phyloP scores from a whole-genome alignment of 768 basidiomycete genomes.

The Naematelia encephala region DNA sequence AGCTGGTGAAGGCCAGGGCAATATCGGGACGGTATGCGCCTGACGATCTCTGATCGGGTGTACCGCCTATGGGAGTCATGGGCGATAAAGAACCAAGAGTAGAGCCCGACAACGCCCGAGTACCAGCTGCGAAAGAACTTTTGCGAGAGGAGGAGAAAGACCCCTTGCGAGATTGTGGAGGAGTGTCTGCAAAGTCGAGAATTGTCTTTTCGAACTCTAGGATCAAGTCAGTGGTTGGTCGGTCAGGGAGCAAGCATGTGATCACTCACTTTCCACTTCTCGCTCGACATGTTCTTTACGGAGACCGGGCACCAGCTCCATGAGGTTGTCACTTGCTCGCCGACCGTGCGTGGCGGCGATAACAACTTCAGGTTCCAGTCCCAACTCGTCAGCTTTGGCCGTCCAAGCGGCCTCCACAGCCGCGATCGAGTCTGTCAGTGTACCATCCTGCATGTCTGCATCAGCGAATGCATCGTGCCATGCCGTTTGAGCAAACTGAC shows the following conservation, averaged over 20 bases:
- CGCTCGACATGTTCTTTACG: constrained; percentile 26
- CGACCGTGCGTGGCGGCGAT: constrained; percentile 76
- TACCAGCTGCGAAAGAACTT: neutral
- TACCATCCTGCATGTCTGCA: constrained; percentile 48
- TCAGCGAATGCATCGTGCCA: no score
- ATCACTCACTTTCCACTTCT: constrained; percentile 35
- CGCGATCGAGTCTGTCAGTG: constrained; percentile 69
- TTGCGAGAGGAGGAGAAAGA: constrained; percentile 11
- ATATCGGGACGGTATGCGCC: constrained; percentile 5
- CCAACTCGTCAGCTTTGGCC: constrained; percentile 66
- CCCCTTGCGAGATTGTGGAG: constrained; percentile 24
- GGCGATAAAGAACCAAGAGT: constrained; percentile 21
- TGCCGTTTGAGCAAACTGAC: constrained; percentile 11
- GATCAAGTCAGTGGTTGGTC: no score
- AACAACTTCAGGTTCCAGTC: constrained; percentile 64
- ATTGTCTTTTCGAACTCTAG: constrained; percentile 34
- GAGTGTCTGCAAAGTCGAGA: constrained; percentile 35
- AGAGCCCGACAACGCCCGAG: constrained; percentile 1
- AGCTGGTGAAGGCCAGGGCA: constrained; percentile 15
- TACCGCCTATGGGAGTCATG: constrained; percentile 19
- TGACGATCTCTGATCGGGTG: constrained; percentile 10
- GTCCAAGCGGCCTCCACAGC: constrained; percentile 75
- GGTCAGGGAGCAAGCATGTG: neutral
- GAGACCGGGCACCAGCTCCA: constrained; percentile 49
- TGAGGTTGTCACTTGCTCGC: constrained; percentile 71